A percentile compares a stretch with the other conserved stretches of the same genome.
Conservation (phyloP, 2,329 filamentous ascomycete species). For the Venturia pyrina region DNA sequence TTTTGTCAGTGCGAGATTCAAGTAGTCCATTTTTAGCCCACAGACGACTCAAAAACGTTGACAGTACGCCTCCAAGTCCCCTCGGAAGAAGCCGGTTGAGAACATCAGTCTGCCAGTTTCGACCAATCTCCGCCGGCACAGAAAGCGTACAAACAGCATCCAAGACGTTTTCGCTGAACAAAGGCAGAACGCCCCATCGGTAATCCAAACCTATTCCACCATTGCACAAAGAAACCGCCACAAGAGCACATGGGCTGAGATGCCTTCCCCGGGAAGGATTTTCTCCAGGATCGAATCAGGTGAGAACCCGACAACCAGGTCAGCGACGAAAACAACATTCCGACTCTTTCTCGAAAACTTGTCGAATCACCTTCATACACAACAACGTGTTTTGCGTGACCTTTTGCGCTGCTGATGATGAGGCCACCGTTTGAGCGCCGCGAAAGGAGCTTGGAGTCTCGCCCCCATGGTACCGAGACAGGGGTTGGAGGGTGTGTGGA, state of each 20-base stretch:
- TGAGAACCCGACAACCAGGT: background rate
- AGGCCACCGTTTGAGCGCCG: background rate
- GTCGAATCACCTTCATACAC: background rate
- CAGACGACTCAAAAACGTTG: background rate
- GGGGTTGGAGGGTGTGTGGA: background rate
- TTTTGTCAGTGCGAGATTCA: background rate
- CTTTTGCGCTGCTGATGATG: background rate
- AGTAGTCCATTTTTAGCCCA: background rate
- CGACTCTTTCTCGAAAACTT: background rate
- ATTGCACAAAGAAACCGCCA: background rate
- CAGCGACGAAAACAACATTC: background rate
- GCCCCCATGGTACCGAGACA: background rate
- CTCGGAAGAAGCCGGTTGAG: background rate
- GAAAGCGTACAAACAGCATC: background rate
- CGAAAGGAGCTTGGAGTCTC: background rate
- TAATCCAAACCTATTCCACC: background rate
- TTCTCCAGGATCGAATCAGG: constrained; percentile 1
- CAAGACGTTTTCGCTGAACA: background rate
- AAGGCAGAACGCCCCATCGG: background rate
- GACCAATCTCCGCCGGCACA: background rate
- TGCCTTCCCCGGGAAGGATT: background rate
- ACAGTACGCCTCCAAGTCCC: background rate
- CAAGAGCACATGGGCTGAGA: background rate
- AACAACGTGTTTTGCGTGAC: background rate
- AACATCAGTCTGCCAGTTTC: too few species aligned